These are phyloP conservation scores for Naegleria gruberi DNA, from an alignment of 208 protist genomes.

Conservation along the genomic window DNA sequence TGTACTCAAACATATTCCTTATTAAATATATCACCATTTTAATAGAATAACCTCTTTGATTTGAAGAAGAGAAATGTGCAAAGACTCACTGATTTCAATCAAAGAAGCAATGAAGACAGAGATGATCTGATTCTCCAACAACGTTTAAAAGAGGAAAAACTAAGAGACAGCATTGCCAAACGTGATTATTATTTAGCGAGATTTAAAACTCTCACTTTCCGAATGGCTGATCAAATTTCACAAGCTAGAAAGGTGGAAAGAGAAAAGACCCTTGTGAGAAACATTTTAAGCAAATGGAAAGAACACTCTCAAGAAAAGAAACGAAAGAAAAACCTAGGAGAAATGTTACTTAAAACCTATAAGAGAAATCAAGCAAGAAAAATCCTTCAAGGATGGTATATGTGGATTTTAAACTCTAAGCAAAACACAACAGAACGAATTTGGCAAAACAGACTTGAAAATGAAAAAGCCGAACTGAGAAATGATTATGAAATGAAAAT, in stretches of 20 bases:
- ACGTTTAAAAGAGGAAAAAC: not conserved
- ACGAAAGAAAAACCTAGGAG: not conserved
- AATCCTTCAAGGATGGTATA: conserved; percentile 13
- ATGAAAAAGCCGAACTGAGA: not conserved
- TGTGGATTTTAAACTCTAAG: not conserved
- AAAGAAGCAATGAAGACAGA: not conserved
- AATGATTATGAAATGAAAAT: conserved; percentile 19
- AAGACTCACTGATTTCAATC: not conserved
- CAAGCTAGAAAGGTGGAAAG: not conserved
- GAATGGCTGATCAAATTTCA: conserved; percentile 10
- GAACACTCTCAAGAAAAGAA: not conserved
- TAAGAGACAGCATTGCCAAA: not conserved
- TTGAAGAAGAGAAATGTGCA: not conserved
- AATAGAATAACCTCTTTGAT: conserved; percentile 7
- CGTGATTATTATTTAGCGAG: not conserved
- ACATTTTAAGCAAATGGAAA: not conserved
- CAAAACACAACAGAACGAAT: not conserved
- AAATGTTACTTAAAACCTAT: not conserved
- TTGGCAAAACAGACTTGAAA: not conserved
- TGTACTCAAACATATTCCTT: too few species aligned
- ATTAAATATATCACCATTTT: too few species aligned
- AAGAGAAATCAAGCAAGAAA: not conserved
- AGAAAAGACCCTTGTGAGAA: not conserved
- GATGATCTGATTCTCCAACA: not conserved
- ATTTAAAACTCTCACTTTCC: not conserved